Base-by-base conservation (phyloP, 2,329 filamentous ascomycete species). In the Capronia coronata region DNA sequence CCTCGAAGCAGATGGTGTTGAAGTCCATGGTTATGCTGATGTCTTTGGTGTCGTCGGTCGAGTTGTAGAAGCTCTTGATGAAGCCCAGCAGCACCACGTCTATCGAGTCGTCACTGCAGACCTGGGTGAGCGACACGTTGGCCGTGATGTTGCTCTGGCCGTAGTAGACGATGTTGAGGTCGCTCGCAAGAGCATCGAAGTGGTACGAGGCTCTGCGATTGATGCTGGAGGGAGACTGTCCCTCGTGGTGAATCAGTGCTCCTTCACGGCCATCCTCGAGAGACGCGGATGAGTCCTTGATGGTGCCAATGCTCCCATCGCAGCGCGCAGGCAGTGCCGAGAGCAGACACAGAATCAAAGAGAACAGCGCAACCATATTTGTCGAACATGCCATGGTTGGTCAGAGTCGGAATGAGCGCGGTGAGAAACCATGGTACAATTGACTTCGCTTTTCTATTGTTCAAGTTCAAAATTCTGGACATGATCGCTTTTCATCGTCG, bases 31-130 rank as follows among this genome's bases (percentile, higher is more conserved):
- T 44, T 25, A 44, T 32, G 19, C 34, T 44, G n/a, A 34, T 21
- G 14, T 18, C 3, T 7, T 19, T 37, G 34, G 14, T 18, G 5
- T 37, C 48, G n/a, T 46, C 50, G 6, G 53, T 18, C 7, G n/a
- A n/a, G n/a, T 21, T 39, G 21, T 48, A 56, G 39, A 53, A 56
- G 4, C 30, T 35, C 34, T 39, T 55, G 18, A 63, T 48, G 45
- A 64, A 63, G 16, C 61, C 60, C 2, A 64, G 43, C 30, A 62
- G 56, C 22, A 64, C 37, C 10, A 63, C 61, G 41, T 63, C 60
- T 10, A 62, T 48, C 14, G 46, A 55, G 2, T 54, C 35, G 30
- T 61, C 56, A 16, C 37, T 19, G 48, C 62, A 63, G 13, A 61
- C n/a, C 29, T 54, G 38, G 6, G 40, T 40, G n/a, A 62, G 46